A percentile compares a stretch with the other conserved stretches of the same genome.
Evolutionary conservation across 1,284 basidiomycete species (phyloP).

Genomic region (Neonothopanus nambi): DNA sequence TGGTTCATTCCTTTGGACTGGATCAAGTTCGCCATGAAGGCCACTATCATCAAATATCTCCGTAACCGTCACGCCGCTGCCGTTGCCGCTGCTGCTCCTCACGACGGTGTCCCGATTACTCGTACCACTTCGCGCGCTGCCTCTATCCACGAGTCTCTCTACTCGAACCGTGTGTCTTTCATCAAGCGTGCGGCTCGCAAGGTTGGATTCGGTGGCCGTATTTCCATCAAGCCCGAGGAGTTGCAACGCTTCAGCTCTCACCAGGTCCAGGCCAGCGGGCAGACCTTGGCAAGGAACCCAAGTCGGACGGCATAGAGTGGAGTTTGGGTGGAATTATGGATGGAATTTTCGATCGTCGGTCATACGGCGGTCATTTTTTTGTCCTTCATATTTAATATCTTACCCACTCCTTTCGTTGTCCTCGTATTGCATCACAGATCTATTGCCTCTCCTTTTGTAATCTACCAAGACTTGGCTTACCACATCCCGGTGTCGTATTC

Average conservation of each 20-base stretch:
- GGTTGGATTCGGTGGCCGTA: conserved; percentile 82
- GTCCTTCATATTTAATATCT: conserved; percentile 2
- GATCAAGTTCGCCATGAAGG: conserved; percentile 97
- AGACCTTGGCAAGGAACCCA: conserved; percentile 76
- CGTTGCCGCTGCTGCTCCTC: conserved; percentile 39
- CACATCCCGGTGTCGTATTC: conserved; percentile 3
- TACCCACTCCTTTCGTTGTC: conserved; percentile 6
- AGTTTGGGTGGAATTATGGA: conserved; percentile 8
- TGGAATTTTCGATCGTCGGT: conserved; percentile 1
- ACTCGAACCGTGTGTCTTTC: conserved; percentile 91
- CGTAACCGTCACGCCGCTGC: conserved; percentile 66
- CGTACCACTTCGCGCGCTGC: conserved; percentile 88
- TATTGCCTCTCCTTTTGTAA: conserved; percentile 6
- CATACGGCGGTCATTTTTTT: conserved; percentile 1
- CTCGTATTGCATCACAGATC: background rate
- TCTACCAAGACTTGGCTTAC: conserved; percentile 9
- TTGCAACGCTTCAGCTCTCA: conserved; percentile 82
- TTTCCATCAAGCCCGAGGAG: conserved; percentile 81
- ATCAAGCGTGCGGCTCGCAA: conserved; percentile 83
- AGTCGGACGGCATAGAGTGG: conserved; percentile 49
- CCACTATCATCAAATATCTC: conserved; percentile 84
- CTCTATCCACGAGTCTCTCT: conserved; percentile 91
- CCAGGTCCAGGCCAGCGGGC: conserved; percentile 77
- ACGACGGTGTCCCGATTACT: conserved; percentile 74
- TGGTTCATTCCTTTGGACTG: conserved; percentile 95